Base-by-base conservation (phyloP, 1,139 yeast species). In the Yamadazyma triangularis region DNA sequence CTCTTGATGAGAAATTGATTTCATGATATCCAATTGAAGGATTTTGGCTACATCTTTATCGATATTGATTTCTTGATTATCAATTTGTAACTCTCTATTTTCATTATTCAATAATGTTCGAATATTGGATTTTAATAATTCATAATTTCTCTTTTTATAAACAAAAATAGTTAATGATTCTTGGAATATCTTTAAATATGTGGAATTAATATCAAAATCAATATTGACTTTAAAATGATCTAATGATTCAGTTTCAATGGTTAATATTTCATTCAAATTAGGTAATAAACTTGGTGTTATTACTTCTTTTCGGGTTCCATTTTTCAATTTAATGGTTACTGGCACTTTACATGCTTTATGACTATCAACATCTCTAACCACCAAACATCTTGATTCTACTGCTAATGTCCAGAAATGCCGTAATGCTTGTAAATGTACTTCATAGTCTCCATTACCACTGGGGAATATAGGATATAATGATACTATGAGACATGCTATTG, bases 331-430 rank as follows among this genome's bases (percentile, higher is more conserved):
- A 7, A 83, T 53, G 7, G 58, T 56, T 4, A 81, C 70, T 0
- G 76, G 74, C 10, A 79, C 64, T 30, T 72, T 66, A 51, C 43
- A 61, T 1, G 85, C 76, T 31, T 64, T 66, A 11, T 65, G 73
- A 0, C 81, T 71, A 20, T 68, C 74, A 11, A 80, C 79, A 50
- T 89, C 89, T 35, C 91, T 66, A 1, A 84, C 71, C 8, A 85
- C 71, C 11, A 91, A 59, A 52, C 96, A 88, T 35, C 96, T 62
- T 2, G 85, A 81, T 43, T 82, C 91, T 7, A 84, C 82, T 0
- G 95, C 76, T 40, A 91, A 60, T 0, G 89, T 84, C 97, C 98
- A 93, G 41, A 93, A 81, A 53, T 88, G 95, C 29, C 95, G 69
- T 27, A 89, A 62, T 2, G 95, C 96, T 52, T 88, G 96, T 33